phyloP scores from a whole-genome alignment of 352 stramenopile genomes.

The Elongisporangium prolatum region DNA sequence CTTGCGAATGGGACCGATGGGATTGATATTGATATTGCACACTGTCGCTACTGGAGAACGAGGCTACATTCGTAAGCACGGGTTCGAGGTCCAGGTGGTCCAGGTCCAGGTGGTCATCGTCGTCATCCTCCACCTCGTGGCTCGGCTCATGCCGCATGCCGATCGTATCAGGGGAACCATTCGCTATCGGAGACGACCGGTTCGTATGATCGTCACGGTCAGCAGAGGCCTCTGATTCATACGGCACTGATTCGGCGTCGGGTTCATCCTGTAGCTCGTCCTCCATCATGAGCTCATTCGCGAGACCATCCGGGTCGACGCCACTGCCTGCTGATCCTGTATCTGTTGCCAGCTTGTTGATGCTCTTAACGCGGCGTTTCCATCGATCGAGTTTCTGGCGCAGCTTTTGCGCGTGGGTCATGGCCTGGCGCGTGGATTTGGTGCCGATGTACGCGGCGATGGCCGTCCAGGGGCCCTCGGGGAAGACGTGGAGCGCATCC shows the following conservation, averaged over 20 bases:
- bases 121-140: neutral
- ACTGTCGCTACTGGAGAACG: neutral
- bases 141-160: neutral
- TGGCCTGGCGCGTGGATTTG: conserved; percentile 58
- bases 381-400: conserved; percentile 60
- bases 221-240: neutral
- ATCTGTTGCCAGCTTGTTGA: neutral
- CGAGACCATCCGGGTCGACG: neutral
- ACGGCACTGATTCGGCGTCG: neutral
- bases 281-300: neutral
- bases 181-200: neutral
- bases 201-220: neutral
- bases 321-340: neutral
- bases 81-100: neutral
- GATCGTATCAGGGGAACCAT: neutral
- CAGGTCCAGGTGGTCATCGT: neutral
- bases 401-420: conserved; percentile 68
- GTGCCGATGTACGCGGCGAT: conserved; percentile 58
- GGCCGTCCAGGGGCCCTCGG: conserved; percentile 53
- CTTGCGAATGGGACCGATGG: neutral
- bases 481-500: conserved; percentile 54
- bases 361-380: conserved; percentile 38
- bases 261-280: neutral
- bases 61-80: neutral
- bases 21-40: neutral